Base-by-base conservation (phyloP, 2,329 filamentous ascomycete genomes). In the Trichoderma afroharzianum region DNA sequence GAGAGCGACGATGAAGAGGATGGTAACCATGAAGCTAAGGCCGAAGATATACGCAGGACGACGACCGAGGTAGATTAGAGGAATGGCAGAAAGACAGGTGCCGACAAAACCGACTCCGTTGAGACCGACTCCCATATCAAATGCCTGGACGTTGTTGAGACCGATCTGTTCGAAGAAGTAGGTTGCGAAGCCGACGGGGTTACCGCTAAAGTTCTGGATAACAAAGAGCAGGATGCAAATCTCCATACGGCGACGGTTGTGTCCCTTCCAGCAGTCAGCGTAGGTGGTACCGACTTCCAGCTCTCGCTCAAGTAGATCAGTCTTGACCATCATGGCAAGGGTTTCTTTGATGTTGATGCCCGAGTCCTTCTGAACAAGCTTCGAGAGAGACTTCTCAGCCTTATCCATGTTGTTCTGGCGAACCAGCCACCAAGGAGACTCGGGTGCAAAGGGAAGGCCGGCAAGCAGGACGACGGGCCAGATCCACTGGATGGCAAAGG, bases 401-500 rank as follows among this genome's bases (percentile, higher is more conserved):
- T 71, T 63, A 6, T 71, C 32, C 62, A 74, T 71, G 58, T 66
- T 72, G 18, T 72, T 72, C 33, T 71, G 63, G 21, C 70, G 70
- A 6, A 71, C 47, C 15, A 72, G 66, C 68, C 64, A 72, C 71
- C 66, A 72, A 24, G 71, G 70, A 1, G 47, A 70, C 47, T 87
- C 85, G 0, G 85, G 86, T 1, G 84, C 83, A 36, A 86, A 82
- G 6, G 76, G 72, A 0, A 85, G 76, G 1, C 79, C 75, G 0
- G 82, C 74, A 3, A 86, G 72, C 2, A 87, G 76, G 2, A 83
- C 76, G 2, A 82, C 77, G 0, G 84, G 83, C 81, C 83, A 87
- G 2, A 82, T 74, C 85, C 85, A 87, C 72, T 87, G 85, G 0
- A 86, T 64, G 0, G 81, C 84, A 66, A 84, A 87, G 0, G 85